A percentile compares a stretch with the other conserved stretches of the same genome.
These are phyloP conservation scores for Phytomonas sp. DNA, from an alignment of 208 protist species.

Conservation along the genomic window DNA sequence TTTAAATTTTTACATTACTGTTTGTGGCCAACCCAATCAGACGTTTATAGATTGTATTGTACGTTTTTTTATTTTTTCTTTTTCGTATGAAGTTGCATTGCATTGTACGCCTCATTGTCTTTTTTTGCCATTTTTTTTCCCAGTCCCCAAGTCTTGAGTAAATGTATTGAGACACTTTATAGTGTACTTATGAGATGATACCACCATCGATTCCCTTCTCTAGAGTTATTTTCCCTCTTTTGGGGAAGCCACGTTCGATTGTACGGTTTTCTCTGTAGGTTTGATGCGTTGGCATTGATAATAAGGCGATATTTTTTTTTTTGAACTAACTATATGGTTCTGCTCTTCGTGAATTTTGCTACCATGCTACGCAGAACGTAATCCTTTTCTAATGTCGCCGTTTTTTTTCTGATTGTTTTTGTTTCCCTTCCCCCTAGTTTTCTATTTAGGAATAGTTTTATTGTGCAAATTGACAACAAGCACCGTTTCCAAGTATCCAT, in stretches of 20 bases:
- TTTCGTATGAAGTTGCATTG: slow-evolving; percentile 1
- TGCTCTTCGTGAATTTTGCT: background rate
- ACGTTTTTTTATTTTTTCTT: background rate
- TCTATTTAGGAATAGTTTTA: too few relatives aligned
- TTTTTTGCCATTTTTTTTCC: background rate
- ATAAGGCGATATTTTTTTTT: too few relatives aligned
- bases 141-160: background rate
- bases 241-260: background rate
- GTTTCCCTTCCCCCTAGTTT: background rate
- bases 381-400: background rate
- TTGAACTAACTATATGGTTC: too few relatives aligned
- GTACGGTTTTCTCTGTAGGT: background rate
- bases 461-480: too few relatives aligned
- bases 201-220: too few relatives aligned
- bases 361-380: background rate
- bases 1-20: slow-evolving; percentile 3
- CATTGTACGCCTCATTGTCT: slow-evolving; percentile 1
- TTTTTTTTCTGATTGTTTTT: slow-evolving; percentile 3
- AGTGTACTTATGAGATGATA: background rate
- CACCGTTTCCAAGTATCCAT: too few relatives aligned
- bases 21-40: background rate
- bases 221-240: slow-evolving; percentile 5
- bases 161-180: background rate
- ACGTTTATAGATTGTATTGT: background rate
- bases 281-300: too few relatives aligned